A percentile compares a stretch with the other conserved stretches of the same genome.
Evolutionary conservation across 257 asterid species (phyloP).

Genomic region (Ilex asprella): DNA sequence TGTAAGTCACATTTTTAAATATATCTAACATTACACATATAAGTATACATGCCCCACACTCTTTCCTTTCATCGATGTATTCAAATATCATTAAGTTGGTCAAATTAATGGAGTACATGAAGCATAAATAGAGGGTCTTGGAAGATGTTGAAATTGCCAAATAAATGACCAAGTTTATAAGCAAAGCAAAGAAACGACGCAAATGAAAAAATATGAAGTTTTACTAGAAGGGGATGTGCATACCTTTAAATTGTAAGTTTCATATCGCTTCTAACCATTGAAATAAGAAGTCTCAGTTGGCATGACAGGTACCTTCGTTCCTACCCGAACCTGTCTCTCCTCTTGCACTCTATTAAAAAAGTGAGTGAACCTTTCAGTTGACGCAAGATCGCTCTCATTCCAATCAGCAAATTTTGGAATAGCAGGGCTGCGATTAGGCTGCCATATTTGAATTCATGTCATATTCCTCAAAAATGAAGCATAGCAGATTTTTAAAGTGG

Average conservation of each 20-base stretch:
- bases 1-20: too few relatives aligned
- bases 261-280: slow-evolving; percentile 43
- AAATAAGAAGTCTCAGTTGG: slow-evolving; percentile 48
- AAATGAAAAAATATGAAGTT: neutral
- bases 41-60: neutral
- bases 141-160: neutral
- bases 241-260: slow-evolving; percentile 51
- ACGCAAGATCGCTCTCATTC: slow-evolving; percentile 72
- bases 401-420: slow-evolving; percentile 86
- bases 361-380: slow-evolving; percentile 71
- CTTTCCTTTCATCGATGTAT: neutral
- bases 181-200: neutral
- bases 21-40: too few relatives aligned
- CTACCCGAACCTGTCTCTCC: slow-evolving; percentile 60
- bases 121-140: neutral
- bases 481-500: neutral
- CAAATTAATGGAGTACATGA: neutral
- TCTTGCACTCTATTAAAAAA: slow-evolving; percentile 58
- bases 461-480: neutral
- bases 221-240: neutral
- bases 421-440: slow-evolving; percentile 74
- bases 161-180: neutral
- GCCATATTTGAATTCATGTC: slow-evolving; percentile 12
- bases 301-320: slow-evolving; percentile 47
- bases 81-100: slow-evolving; percentile 5